Base-by-base conservation (phyloP, 306 rosid species). In the Glycine tomentella region DNA sequence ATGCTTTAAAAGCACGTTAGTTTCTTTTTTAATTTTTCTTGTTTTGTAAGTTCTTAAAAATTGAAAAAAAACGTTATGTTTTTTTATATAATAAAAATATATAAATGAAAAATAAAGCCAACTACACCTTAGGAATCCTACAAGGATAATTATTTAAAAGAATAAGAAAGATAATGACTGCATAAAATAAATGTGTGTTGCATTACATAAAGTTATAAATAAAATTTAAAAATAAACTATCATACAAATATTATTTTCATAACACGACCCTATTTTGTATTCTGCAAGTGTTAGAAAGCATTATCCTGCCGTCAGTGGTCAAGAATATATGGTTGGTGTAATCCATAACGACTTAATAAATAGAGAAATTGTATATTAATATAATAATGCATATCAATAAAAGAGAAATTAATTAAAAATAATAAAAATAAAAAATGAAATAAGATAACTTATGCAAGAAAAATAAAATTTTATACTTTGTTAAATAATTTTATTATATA, bases 291-390 rank as follows among this genome's bases (percentile, higher is more conserved):
- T 74, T 81, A 25, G 59, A 69, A 72, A 79, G 78, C 78, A 42
- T 72, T 67, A 64, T 81, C 83, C 66, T 48, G 11, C 48, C 46
- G 83, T 78, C 86, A 68, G 81, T 85, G 88, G 86, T 81, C 84
- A 86, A 85, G 64, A 33, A 45, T n/a, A n/a, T n/a, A n/a, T 57
- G 79, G 88, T 85, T 49, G 88, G 81, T 85, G 78, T 50, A 66
- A 40, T 57, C 53, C 80, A 57, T 66, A 33, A 69, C 48, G 31
- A 66, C 75, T 81, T 57, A 85, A 85, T 81, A 71, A 76, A 75
- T 80, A 14, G 69, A 34, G 10, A 36, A 61, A 0, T 25, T 31
- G 10, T 7, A 15, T 56, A 51, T 51, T 3, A 3, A 51, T 34
- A 56, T 6, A 8, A 58, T 58, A 56, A 56, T 16, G n/a, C n/a